Percentiles rank a stretch among this genome's conserved stretches.
Conservation (phyloP, 331 rosid genomes). For the Quercus tomentella region DNA sequence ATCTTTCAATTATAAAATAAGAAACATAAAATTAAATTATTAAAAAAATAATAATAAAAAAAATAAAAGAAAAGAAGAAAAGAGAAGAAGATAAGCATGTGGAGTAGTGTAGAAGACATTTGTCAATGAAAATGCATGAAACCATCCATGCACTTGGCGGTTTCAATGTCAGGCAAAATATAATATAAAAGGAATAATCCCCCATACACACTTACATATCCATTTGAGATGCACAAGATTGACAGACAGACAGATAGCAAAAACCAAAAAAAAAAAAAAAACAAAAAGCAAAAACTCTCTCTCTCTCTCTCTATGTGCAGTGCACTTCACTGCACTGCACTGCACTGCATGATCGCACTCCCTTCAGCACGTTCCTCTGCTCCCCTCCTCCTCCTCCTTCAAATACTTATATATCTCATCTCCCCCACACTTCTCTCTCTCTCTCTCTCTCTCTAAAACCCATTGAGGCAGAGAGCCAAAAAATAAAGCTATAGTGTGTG, state of each 20-base stretch:
- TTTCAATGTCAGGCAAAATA: neutral
- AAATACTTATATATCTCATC: slow-evolving; percentile 6
- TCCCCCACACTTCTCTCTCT: neutral
- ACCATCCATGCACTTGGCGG: neutral
- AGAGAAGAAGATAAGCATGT: neutral
- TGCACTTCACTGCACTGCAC: neutral
- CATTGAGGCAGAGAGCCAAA: neutral
- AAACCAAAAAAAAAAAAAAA: neutral
- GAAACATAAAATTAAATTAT: too few relatives aligned
- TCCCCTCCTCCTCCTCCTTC: slow-evolving; percentile 21
- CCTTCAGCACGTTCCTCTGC: slow-evolving; percentile 42
- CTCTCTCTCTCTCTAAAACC: neutral
- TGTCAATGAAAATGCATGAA: neutral
- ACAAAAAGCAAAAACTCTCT: neutral
- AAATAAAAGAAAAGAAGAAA: neutral
- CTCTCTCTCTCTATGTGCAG: neutral
- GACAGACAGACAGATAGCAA: neutral
- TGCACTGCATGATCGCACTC: slow-evolving; percentile 19
- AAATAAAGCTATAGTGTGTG: too few relatives aligned
- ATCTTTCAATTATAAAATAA: too few relatives aligned
- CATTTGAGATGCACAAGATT: neutral
- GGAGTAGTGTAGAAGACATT: neutral
- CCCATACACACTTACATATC: neutral
- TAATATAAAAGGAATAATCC: neutral
- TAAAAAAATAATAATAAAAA: too few relatives aligned